Evolutionary conservation across 257 asterid genomes (phyloP), one percentile per base, ranked within the genome.

Genomic region (Lithospermum erythrorhizon): DNA sequence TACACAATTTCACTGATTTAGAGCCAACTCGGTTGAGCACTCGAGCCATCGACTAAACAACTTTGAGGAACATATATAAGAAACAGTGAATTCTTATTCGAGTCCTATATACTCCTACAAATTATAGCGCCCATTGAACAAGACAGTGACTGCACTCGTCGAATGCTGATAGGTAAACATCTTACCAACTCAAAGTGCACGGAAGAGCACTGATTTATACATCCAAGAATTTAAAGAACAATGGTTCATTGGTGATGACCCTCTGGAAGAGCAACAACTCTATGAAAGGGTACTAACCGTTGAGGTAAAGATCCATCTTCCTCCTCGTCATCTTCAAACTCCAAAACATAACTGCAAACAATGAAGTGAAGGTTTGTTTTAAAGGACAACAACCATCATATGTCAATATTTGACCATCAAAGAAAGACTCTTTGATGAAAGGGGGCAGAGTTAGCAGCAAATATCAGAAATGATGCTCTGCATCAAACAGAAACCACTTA

Each of bases 231-330:
- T 58, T 41, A 25, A 62, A 76, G 52, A 60, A 47, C 53, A 21
- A 56, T 23, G 22, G 68, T 27, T 88, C 84, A 91, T 70, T 84
- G 93, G 18, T 82, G 85, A 72, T 82, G 81, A 63, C 87, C 90
- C 21, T 82, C 89, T 0, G 97, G 97, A 56, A 91, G 95, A 63
- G 89, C 82, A 29, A 91, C 98, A 21, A 91, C 97, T 65, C 86
- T 76, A 74, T 88, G 85, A 84, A 86, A 91, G 30, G 98, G 95
- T 21, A 91, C 95, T 22, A 35, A 61, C 57, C 96, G 78, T 72
- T 73, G 87, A 4, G 98, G 98, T 76, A 91, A 73, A 58, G 84
- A 71, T 64, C 98, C 98, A 53, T 86, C 96, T 78, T 91, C 98
- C 70, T 91, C 98, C 14, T 91, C 98, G 14, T 88, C 98, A 11